A percentile compares a stretch with the other conserved stretches of the same genome.
Evolutionary conservation across 768 basidiomycete species (phyloP).

Genomic region (Amanita pallidorosea): DNA sequence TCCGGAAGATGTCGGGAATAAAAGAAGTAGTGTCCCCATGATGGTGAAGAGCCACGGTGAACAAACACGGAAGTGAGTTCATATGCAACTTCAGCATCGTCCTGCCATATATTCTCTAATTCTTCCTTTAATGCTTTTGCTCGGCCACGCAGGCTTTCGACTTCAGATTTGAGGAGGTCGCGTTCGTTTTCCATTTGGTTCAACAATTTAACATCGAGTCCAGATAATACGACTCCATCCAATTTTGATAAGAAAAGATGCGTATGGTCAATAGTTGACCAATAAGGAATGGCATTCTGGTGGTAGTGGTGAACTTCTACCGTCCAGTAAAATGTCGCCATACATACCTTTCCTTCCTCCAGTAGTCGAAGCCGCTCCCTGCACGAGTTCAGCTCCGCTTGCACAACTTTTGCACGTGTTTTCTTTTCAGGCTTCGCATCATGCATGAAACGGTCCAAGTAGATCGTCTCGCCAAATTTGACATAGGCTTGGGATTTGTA

Average conservation of each 20-base stretch:
- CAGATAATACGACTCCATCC: slow-evolving; percentile 29
- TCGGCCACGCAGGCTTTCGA: slow-evolving; percentile 40
- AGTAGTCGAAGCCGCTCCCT: slow-evolving; percentile 62
- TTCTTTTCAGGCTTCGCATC: slow-evolving; percentile 63
- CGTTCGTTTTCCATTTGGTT: slow-evolving; percentile 43
- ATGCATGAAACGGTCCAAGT: slow-evolving; percentile 88
- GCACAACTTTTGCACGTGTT: slow-evolving; percentile 57
- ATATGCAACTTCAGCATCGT: slow-evolving; percentile 59
- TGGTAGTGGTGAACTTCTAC: neutral
- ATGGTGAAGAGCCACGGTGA: slow-evolving; percentile 80
- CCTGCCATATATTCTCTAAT: slow-evolving; percentile 67
- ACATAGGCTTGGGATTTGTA: slow-evolving; percentile 97
- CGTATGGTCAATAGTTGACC: slow-evolving; percentile 42
- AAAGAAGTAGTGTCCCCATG: slow-evolving; percentile 93
- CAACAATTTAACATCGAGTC: slow-evolving; percentile 52
- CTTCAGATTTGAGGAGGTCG: slow-evolving; percentile 38
- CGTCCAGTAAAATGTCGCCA: neutral
- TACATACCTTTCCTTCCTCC: slow-evolving; percentile 58
- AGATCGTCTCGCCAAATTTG: slow-evolving; percentile 77
- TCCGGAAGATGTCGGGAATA: slow-evolving; percentile 83
- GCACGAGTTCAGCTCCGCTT: slow-evolving; percentile 48
- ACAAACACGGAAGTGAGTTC: slow-evolving; percentile 93
- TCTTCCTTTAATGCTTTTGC: slow-evolving; percentile 50
- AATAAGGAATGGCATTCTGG: slow-evolving; percentile 55
- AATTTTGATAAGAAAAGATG: slow-evolving; percentile 46